phyloP scores from a whole-genome alignment of 208 protist species.

The Trypanosomatidae sp. region DNA sequence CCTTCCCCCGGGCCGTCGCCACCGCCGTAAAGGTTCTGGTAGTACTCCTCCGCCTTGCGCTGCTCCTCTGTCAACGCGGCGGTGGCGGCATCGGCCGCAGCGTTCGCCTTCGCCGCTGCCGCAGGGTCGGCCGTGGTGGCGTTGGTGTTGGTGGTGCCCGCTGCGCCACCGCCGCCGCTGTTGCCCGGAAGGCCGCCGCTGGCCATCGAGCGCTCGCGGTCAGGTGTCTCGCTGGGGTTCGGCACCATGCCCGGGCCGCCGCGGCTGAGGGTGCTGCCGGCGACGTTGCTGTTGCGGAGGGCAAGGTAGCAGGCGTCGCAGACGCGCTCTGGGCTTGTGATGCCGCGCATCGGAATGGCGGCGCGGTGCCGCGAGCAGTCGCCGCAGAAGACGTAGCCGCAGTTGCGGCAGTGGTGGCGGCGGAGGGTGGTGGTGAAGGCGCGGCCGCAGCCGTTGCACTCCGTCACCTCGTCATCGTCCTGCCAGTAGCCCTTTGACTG shows the following conservation, averaged over 20 bases:
- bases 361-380: conserved; percentile 75
- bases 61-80: conserved; percentile 17
- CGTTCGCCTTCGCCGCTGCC: too few relatives aligned
- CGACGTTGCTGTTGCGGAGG: conserved; percentile 31
- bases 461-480: conserved; percentile 75
- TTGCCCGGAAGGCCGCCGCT: too few relatives aligned
- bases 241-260: too few relatives aligned
- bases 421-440: conserved; percentile 75
- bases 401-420: conserved; percentile 94
- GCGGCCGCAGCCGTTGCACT: conserved; percentile 75
- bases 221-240: too few relatives aligned
- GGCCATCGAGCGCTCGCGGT: too few relatives aligned
- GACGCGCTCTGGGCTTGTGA: conserved; percentile 59
- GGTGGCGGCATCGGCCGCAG: neutral
- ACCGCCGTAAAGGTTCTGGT: conserved; percentile 26
- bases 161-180: too few relatives aligned
- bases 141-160: too few relatives aligned
- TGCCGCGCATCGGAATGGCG: conserved; percentile 49
- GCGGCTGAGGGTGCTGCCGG: conserved; percentile 17
- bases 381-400: conserved; percentile 92
- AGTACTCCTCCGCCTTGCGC: conserved; percentile 20
- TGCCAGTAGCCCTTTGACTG: conserved; percentile 84
- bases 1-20: too few relatives aligned
- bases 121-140: too few relatives aligned
- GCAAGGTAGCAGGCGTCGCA: conserved; percentile 72